Percentiles rank a stretch among this genome's conserved stretches.
Evolutionary conservation across 163 green algal species (phyloP).

Genomic region (Chlorella variabilis): DNA sequence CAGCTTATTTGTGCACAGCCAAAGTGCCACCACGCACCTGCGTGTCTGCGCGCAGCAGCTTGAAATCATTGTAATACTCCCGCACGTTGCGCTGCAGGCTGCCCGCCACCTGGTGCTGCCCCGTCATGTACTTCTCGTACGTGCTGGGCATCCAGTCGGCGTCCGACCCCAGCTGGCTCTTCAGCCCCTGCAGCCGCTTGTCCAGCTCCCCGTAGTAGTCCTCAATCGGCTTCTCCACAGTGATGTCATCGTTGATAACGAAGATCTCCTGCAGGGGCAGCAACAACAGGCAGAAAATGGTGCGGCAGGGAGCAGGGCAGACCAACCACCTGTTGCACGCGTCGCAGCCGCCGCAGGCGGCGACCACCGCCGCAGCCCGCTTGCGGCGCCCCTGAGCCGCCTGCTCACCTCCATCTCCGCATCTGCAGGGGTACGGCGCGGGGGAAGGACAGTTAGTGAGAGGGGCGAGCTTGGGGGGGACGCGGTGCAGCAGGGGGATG

Average conservation of each 20-base stretch:
- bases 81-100: conserved; percentile 33
- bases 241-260: conserved; percentile 46
- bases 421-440: not conserved
- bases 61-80: conserved; percentile 52
- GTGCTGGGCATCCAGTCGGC: conserved; percentile 40
- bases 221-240: conserved; percentile 39
- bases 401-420: conserved; percentile 38
- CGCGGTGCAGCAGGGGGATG: not conserved
- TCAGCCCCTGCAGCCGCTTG: conserved; percentile 34
- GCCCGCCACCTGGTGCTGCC: conserved; percentile 31
- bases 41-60: conserved; percentile 46
- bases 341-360: too few relatives aligned
- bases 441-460: not conserved
- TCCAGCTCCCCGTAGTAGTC: conserved; percentile 40
- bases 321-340: not conserved
- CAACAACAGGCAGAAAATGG: not conserved
- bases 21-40: conserved; percentile 30
- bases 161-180: conserved; percentile 15
- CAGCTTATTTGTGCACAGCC: too few relatives aligned
- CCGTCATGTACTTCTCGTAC: conserved; percentile 51
- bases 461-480: too few relatives aligned
- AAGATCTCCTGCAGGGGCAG: conserved; percentile 32
- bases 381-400: too few relatives aligned
- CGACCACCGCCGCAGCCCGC: not conserved
- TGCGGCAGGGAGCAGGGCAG: too few relatives aligned